These are phyloP conservation scores for Colletotrichum tropicale DNA, from an alignment of 2,329 filamentous ascomycete species.

Conservation along the genomic window DNA sequence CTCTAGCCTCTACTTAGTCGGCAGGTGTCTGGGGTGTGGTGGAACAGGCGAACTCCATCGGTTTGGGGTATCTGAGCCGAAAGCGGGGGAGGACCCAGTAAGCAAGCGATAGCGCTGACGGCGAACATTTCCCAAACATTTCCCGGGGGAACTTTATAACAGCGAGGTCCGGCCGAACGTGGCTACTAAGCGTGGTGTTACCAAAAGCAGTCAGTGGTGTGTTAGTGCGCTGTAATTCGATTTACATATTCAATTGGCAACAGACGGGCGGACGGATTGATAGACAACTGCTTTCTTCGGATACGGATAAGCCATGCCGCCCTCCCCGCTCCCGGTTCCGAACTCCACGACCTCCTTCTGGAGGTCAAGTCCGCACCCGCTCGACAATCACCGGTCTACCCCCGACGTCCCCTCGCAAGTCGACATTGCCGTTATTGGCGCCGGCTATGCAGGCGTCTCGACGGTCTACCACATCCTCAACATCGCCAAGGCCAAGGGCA, in stretches of 20 bases:
- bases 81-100: neutral
- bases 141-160: neutral
- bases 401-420: conserved; percentile 14
- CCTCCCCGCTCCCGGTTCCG: conserved; percentile 15
- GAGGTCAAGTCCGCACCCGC: conserved; percentile 13
- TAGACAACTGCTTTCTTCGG: neutral
- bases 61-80: neutral
- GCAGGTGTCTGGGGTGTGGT: neutral
- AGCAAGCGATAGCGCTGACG: neutral
- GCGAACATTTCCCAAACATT: neutral
- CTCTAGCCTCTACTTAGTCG: neutral
- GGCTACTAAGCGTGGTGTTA: neutral
- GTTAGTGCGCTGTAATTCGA: neutral
- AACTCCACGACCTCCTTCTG: conserved; percentile 23
- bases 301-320: neutral
- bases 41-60: neutral
- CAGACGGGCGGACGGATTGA: neutral
- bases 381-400: conserved; percentile 23
- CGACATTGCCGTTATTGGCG: conserved; percentile 20
- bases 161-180: neutral
- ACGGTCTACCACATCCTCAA: conserved; percentile 24
- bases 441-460: conserved; percentile 21
- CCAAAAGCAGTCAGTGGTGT: neutral
- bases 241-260: neutral
- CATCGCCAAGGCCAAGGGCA: conserved; percentile 31